These are phyloP conservation scores for Saturnispora serradocipensis DNA, from an alignment of 805 yeast species.

Conservation along the genomic window DNA sequence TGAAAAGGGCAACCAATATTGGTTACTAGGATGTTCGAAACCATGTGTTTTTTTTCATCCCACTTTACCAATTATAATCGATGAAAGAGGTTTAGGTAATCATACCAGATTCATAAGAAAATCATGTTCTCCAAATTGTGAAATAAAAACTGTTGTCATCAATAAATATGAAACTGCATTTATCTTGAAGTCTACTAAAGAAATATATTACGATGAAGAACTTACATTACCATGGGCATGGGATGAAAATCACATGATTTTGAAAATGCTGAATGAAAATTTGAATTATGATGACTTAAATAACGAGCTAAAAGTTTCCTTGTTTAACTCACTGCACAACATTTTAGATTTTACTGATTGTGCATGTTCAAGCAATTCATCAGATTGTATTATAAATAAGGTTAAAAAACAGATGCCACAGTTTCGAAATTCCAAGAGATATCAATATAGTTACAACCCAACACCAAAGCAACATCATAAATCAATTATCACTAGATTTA, in stretches of 20 bases:
- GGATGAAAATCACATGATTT: slow-evolving; percentile 73
- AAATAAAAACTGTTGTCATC: slow-evolving; percentile 43
- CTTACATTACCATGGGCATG: slow-evolving; percentile 81
- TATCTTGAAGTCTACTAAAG: slow-evolving; percentile 45
- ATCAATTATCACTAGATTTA: slow-evolving; percentile 27
- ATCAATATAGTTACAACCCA: slow-evolving; percentile 11
- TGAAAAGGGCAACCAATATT: slow-evolving; percentile 69
- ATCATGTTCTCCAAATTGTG: slow-evolving; percentile 70
- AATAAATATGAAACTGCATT: slow-evolving; percentile 34
- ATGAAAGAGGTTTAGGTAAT: slow-evolving; percentile 75
- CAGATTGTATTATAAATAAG: slow-evolving; percentile 49
- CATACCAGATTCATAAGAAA: slow-evolving; percentile 65
- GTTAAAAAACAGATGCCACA: slow-evolving; percentile 55
- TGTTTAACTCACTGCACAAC: slow-evolving; percentile 55
- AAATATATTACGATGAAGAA: slow-evolving; percentile 59
- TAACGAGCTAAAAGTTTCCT: slow-evolving; percentile 42
- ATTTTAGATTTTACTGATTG: slow-evolving; percentile 43
- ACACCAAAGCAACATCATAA: slow-evolving; percentile 23
- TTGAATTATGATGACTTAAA: slow-evolving; percentile 44
- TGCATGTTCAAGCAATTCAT: slow-evolving; percentile 53
- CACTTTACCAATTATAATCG: slow-evolving; percentile 57
- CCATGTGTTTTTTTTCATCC: slow-evolving; percentile 52
- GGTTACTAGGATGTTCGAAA: slow-evolving; percentile 59
- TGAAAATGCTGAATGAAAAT: slow-evolving; percentile 36
- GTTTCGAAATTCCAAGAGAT: slow-evolving; percentile 49